Conservation (phyloP, 116 monocot genomes). For the Papilionanthe hybrid region DNA sequence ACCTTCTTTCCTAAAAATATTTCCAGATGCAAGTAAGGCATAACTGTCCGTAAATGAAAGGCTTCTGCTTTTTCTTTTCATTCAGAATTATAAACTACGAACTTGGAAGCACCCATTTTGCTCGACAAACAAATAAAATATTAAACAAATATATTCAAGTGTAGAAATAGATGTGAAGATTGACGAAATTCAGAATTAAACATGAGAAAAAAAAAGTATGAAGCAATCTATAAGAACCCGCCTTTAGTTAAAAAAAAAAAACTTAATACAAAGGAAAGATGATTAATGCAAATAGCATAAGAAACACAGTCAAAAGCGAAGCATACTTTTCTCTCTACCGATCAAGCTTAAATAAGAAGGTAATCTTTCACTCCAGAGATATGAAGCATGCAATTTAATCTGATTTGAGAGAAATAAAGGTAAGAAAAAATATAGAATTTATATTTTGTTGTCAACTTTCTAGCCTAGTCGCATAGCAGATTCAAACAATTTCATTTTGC, state of each 20-base stretch:
- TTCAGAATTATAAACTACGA: background rate
- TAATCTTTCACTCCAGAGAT: background rate
- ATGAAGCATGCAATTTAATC: background rate
- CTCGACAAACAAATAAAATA: background rate
- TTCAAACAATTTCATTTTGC: too few species aligned
- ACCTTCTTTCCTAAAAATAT: constrained; percentile 68
- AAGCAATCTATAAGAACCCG: background rate
- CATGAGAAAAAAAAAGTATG: background rate
- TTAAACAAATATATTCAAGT: background rate
- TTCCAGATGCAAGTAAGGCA: background rate
- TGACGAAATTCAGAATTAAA: background rate
- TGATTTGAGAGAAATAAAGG: background rate
- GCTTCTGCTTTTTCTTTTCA: background rate
- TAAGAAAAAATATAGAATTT: background rate
- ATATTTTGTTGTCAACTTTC: background rate
- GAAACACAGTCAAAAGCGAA: background rate
- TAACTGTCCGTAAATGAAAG: background rate
- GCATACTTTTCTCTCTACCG: background rate
- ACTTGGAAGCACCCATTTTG: background rate
- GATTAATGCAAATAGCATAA: background rate
- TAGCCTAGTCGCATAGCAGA: background rate
- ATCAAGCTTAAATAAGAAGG: background rate
- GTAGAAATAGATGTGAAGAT: background rate
- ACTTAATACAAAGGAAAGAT: background rate
- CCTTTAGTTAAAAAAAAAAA: background rate